phyloP scores from a whole-genome alignment of 805 yeast species.

The Hanseniaspora vineae region DNA sequence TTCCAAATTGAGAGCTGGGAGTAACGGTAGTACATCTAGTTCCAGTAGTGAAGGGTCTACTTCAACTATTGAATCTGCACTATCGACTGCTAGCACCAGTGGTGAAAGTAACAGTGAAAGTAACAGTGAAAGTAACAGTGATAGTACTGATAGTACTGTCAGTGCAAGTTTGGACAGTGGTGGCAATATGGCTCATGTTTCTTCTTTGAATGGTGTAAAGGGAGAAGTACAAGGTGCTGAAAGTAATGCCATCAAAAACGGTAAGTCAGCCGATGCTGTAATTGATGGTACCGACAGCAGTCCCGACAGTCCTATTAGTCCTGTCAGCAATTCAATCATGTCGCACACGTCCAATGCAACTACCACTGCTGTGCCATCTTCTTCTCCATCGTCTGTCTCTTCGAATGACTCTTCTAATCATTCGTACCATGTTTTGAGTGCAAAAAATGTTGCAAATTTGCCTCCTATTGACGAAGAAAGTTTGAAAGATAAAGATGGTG shows the following conservation, averaged over 20 bases:
- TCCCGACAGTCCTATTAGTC: not conserved
- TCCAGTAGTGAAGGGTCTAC: too few relatives aligned
- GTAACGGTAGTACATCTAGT: too few relatives aligned
- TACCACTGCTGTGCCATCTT: not conserved
- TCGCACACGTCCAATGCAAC: not conserved
- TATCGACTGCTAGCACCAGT: slow-evolving; percentile 1
- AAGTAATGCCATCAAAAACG: too few relatives aligned
- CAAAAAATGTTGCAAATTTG: not conserved
- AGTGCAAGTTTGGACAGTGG: not conserved
- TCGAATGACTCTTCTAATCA: slow-evolving; percentile 1
- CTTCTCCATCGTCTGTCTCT: slow-evolving; percentile 2
- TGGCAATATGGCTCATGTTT: not conserved
- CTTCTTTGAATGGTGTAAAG: too few relatives aligned
- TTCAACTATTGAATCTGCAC: too few relatives aligned
- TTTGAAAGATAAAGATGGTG: too few relatives aligned
- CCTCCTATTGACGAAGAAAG: not conserved
- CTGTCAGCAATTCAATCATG: not conserved
- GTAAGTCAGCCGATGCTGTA: too few relatives aligned
- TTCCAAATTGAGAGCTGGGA: too few relatives aligned
- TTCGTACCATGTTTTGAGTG: slow-evolving; percentile 1
- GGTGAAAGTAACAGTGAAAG: slow-evolving; percentile 8
- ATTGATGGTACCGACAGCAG: too few relatives aligned
- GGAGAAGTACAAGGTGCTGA: too few relatives aligned
- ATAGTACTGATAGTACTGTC: not conserved
- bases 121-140: slow-evolving; percentile 6